Base-by-base conservation (phyloP, 2,329 filamentous ascomycete species). In the Aspergillus pseudoglaucus region DNA sequence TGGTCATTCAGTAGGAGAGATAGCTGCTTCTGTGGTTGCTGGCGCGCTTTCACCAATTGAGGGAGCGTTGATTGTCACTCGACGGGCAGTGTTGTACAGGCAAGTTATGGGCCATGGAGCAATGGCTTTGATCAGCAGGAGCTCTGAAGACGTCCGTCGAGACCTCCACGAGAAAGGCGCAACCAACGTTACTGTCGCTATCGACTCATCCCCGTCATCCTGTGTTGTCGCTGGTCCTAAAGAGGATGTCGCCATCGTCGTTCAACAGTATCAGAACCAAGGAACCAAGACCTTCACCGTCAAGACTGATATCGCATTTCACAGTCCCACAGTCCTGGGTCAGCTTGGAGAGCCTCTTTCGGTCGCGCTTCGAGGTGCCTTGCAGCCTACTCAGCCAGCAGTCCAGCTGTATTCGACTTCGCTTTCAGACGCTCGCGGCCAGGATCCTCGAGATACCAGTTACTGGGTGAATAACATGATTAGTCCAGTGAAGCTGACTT, bases 1-100 rank as follows among this genome's bases (percentile, higher is more conserved):
- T 35, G 70, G 70, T 1, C 70, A 73, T 46, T 73, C 70, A 0
- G 62, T 71, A 2, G 70, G 71, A 2, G 71, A 74, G 48, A 68
- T 71, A 9, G 69, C 70, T 2, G 70, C 69, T 2, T 53, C 65
- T 2, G 67, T 71, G 14, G 62, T 61, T 20, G 50, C 53, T 18
- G 55, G 55, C 1, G 48, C 42, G 7, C 27, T 57, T 10, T 42
- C 52, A 3, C 1, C 65, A 0, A 49, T 59, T 20, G 68, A 74
- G 46, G 71, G 69, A 0, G 56, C 63, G 1, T 42, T 69, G 2
- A 51, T 73, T 20, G 64, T 70, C 5, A 60, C 61, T 2, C 55
- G 62, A 9, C 54, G 70, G 35, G 68, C 69, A 0, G 25, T 44
- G 6, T 51, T 70, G 1, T 69, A 69, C 43, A 52, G 53, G 1